Base-by-base conservation (phyloP, 2,329 filamentous ascomycete species). In the Colletotrichum eleusines region DNA sequence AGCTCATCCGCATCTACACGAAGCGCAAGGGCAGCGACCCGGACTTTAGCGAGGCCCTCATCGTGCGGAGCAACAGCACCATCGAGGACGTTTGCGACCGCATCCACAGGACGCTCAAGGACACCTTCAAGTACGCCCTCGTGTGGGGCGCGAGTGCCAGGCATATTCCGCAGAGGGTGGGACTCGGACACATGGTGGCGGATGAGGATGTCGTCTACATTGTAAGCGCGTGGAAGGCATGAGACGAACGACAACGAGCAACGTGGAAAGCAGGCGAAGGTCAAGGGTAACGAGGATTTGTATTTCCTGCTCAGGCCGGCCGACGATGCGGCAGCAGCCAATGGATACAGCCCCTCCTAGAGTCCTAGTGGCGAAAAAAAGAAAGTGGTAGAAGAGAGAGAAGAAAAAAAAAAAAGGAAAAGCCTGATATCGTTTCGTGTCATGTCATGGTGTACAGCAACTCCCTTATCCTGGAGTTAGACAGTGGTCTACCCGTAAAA, bases 61-160 rank as follows among this genome's bases (percentile, higher is more conserved):
- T 99, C 78, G 96, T 99, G 74, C 88, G 97, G 69, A 90, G 86
- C 79, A 93, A 95, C 76, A 94, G 93, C 78, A 94, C 91, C 16
- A 94, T 99, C 78, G 96, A 98, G 83, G 95, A 99, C 81, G 96
- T 99, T 12, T 99, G 96, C 81, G 96, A 99, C 81, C 90, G 94
- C 76, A 93, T 99, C 75, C 96, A 99, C 83, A 88, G 96, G 73
- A 96, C 90, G 33, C 84, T 99, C 74, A 99, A 98, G 88, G 97
- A 99, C 73, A 97, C 94, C 5, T 99, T 98, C 88, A 99, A 98
- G 86, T 98, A 98, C 83, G 97, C 96, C 3, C 83, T 98, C 74
- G 96, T 99, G 0, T 99, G 97, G 97, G 96, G 96, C 5, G 95
- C 95, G 23, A 98, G 95, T 81, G 96, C 96, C 44, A 90, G 94